A percentile compares a stretch with the other conserved stretches of the same genome.
These are phyloP conservation scores for Odontarrhena argentea DNA, from an alignment of 345 rosid species.

Conservation along the genomic window DNA sequence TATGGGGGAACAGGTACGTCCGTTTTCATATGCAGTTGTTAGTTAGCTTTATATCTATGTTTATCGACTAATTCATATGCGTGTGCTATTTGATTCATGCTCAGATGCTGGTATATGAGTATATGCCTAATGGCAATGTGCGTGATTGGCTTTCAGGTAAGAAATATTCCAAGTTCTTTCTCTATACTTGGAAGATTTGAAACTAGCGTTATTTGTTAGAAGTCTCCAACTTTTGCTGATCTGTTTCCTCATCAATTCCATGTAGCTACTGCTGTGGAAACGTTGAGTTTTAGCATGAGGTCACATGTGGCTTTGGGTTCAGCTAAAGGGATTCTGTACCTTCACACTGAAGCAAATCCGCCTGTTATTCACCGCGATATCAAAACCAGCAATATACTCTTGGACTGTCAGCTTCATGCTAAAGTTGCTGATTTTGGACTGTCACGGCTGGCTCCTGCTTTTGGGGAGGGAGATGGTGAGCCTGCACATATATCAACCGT, in stretches of 20 bases:
- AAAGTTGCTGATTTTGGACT: conserved; percentile 86
- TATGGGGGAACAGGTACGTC: conserved; percentile 72
- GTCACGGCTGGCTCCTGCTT: conserved; percentile 68
- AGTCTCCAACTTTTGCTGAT: conserved; percentile 1
- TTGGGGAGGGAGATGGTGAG: conserved; percentile 57
- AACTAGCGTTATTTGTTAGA: conserved; percentile 3
- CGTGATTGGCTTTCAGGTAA: conserved; percentile 83
- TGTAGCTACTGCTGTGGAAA: conserved; percentile 56
- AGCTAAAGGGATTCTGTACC: conserved; percentile 78
- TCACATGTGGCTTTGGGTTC: conserved; percentile 63
- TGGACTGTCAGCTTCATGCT: conserved; percentile 59
- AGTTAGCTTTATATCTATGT: conserved; percentile 12
- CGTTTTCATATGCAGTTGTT: conserved; percentile 29
- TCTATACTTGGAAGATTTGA: conserved; percentile 12
- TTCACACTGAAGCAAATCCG: conserved; percentile 77
- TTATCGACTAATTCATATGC: neutral
- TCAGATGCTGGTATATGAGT: conserved; percentile 92
- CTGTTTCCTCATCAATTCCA: neutral
- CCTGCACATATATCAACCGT: conserved; percentile 63
- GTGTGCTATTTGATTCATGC: conserved; percentile 18
- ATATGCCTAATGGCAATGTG: conserved; percentile 80
- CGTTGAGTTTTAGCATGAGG: conserved; percentile 57
- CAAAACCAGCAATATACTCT: conserved; percentile 73
- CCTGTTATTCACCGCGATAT: conserved; percentile 73
- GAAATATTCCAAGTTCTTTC: neutral